Base-by-base conservation (phyloP, 2,329 filamentous ascomycete species). In the Bipolaris oryzae region DNA sequence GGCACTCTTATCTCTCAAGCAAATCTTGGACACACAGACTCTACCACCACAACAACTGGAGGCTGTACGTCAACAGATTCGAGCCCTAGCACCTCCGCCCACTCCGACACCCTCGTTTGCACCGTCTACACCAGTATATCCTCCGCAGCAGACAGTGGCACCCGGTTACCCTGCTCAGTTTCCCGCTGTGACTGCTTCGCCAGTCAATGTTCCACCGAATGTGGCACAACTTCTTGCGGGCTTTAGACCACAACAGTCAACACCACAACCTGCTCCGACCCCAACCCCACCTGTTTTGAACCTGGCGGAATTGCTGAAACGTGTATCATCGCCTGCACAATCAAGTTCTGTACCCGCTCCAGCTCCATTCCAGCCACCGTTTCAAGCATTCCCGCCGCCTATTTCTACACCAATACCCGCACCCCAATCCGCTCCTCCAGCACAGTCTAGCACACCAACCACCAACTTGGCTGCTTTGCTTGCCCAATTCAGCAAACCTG, bases 1-100 rank as follows among this genome's bases (percentile, higher is more conserved):
- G 79, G 92, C 92, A 61, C 85, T 97, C 67, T 81, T 93, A 77
- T 91, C 95, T 76, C 84, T 98, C 63, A 91, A 96, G 79, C 87
- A 84, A 66, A 85, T 94, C 64, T 81, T 97, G 72, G 87, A 90
- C 75, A 88, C 84, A 67, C 89, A 92, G 76, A 87, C 88, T 72
- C 82, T 96, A 74, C 89, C 89, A 57, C 87, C 87, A 69, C 88
- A 93, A 71, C 90, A 96, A 79, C 84, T 96, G 74, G 87, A 90
- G 77, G 86, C 90, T 75, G 90, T 96, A 77, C 91, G 89, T 77
- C 88, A 89, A 74, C 91, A 95, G 84, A 88, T 97, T 77, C 87
- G 89, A 76, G 87, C 88, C 76, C 84, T 96, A 76, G 85, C 79
- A 34, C 86, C 82, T 78, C 85, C 85, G 72, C 81, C 86, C 76